These are phyloP conservation scores for Colletotrichum melonis DNA, from an alignment of 2,329 filamentous ascomycete genomes.

Conservation along the genomic window DNA sequence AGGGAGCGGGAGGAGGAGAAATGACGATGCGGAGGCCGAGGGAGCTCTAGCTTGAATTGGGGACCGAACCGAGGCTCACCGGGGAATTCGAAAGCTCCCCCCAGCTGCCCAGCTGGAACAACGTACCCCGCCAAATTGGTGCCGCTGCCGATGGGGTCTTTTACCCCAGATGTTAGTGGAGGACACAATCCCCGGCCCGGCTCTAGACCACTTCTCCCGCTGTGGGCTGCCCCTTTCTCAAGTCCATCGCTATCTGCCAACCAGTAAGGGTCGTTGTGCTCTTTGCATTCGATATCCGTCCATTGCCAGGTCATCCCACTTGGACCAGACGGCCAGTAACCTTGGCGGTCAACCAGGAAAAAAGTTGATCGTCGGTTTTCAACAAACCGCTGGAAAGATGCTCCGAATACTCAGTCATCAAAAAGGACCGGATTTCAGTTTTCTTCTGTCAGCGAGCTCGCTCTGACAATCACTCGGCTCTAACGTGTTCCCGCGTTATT, in stretches of 20 bases:
- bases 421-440: background rate
- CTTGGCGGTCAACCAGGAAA: background rate
- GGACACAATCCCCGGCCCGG: constrained; percentile 1
- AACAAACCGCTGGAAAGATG: background rate
- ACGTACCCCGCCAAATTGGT: background rate
- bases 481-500: background rate
- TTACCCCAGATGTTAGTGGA: constrained; percentile 27
- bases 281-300: background rate
- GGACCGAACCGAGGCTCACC: constrained; percentile 21
- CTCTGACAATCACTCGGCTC: background rate
- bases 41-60: background rate
- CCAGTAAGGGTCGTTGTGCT: background rate
- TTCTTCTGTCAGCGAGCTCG: background rate
- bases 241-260: background rate
- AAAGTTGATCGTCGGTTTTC: background rate
- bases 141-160: constrained; percentile 12
- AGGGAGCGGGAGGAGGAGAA: too few species aligned
- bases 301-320: background rate
- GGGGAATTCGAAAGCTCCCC: background rate
- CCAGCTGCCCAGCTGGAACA: too few species aligned
- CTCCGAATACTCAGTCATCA: background rate
- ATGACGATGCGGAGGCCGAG: constrained; percentile 8
- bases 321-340: background rate
- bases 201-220: background rate
- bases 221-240: background rate